Evolutionary conservation across 768 basidiomycete genomes (phyloP), one percentile per base, ranked within the genome.

Genomic region (Podaxis mareebaensis): DNA sequence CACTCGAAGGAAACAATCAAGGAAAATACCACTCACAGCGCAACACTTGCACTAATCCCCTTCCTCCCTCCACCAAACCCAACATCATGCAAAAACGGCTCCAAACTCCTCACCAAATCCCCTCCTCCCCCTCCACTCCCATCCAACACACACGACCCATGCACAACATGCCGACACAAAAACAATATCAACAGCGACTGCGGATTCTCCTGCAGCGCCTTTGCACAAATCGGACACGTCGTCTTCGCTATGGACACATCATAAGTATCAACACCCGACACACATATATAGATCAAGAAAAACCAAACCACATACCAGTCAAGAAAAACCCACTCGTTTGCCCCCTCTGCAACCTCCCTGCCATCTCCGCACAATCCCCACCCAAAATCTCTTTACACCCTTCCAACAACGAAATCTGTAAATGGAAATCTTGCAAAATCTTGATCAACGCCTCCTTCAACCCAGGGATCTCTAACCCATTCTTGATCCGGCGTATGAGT

Each of bases 391-490:
- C 85, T 75, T 93, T 90, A 70, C 95, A 97, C 1, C 96, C 96
- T 67, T 97, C 95, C 55, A 99, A 78, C 10, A 99, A 76, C 8
- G 94, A 96, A 26, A 94, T 91, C 74, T 96, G 96, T 6, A 99
- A 78, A 70, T 98, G 94, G 72, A 96, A 97, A 70, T 97, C 96
- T 66, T 96, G 95, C 55, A 99, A 77, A 59, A 99, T 98, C 83
- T 97, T 99, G 78, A 99, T 93, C 38, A 99, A 76, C 3, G 96
- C 95, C 55, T 90, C 88, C 72, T 97, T 96, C 63, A 99, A 81
- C 0, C 96, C 96, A 0, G 95, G 95, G 52, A 99, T 98, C 75
- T 99, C 95, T 3, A 99, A 81, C 2, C 97, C 96, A 67, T 99
- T 95, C 77, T 92, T 91, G 75, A 99, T 98, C 10, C 96, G 87